These are phyloP conservation scores for Mrakia hoshinonis DNA, from an alignment of 768 basidiomycete genomes.

Conservation along the genomic window DNA sequence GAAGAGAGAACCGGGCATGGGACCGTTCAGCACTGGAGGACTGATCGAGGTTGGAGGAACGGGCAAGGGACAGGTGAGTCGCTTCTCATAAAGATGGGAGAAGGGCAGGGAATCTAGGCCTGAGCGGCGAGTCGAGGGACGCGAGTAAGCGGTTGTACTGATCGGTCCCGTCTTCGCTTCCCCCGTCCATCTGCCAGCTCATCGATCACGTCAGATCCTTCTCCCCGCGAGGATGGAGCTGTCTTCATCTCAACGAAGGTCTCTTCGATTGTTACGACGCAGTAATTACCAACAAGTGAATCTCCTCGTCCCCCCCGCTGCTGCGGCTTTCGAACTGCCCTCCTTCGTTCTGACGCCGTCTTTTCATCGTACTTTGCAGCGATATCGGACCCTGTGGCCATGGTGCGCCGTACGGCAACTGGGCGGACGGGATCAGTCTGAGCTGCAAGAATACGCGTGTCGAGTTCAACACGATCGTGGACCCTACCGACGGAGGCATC, in stretches of 20 bases:
- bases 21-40: conserved; percentile 23
- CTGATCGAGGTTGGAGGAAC: conserved; percentile 71
- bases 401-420: conserved; percentile 49
- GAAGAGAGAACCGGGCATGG: conserved; percentile 6
- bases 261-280: conserved; percentile 30
- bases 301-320: neutral
- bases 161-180: neutral
- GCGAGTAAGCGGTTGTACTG: neutral
- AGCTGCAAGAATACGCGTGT: conserved; percentile 57
- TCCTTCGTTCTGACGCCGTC: conserved; percentile 26
- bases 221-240: conserved; percentile 65
- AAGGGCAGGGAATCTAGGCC: too few species aligned
- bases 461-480: conserved; percentile 60
- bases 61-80: conserved; percentile 45
- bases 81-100: too few species aligned
- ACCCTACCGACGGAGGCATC: conserved; percentile 70
- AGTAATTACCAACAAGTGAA: conserved; percentile 57
- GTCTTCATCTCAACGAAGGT: conserved; percentile 53
- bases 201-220: conserved; percentile 68
- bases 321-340: neutral
- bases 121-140: neutral
- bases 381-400: conserved; percentile 52
- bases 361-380: neutral
- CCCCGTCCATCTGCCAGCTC: conserved; percentile 45
- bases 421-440: conserved; percentile 63